phyloP scores from a whole-genome alignment of 2,329 filamentous ascomycete genomes.

The Penicillium crustosum region DNA sequence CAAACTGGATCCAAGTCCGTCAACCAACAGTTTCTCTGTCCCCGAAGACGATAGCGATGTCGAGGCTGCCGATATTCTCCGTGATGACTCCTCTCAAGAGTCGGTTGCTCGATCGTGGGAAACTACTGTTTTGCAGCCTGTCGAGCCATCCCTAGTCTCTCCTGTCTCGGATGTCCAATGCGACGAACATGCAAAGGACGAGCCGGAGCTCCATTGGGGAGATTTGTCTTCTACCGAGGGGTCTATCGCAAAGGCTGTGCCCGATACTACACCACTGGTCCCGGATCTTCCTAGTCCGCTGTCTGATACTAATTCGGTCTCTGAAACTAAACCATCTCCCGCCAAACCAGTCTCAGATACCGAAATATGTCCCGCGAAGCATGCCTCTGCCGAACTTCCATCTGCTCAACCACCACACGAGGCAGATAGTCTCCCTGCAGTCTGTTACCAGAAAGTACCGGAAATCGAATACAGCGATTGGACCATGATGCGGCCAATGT shows the following conservation, averaged over 20 bases:
- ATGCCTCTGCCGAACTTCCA: not conserved
- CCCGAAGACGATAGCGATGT: constrained; percentile 42
- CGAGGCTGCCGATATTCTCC: constrained; percentile 1
- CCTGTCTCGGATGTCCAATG: not conserved
- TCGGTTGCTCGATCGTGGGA: not conserved
- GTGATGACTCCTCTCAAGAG: constrained; percentile 4
- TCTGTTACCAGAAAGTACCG: constrained; percentile 6
- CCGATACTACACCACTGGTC: not conserved
- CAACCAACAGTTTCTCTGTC: constrained; percentile 43
- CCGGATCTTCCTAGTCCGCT: not conserved
- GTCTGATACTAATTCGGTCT: not conserved
- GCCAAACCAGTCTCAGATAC: not conserved
- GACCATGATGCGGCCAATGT: constrained; percentile 7
- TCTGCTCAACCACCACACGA: not conserved
- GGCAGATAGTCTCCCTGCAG: not conserved
- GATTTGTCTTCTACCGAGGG: not conserved
- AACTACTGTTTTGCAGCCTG: not conserved
- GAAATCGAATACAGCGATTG: constrained; percentile 1
- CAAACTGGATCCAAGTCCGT: constrained; percentile 7
- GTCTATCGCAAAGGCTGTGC: not conserved
- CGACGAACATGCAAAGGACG: not conserved
- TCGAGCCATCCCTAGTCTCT: not conserved
- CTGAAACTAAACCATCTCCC: not conserved
- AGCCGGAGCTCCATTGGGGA: not conserved
- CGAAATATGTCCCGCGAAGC: not conserved